Evolutionary conservation across 495 filamentous ascomycete genomes (phyloP), one percentile per base, ranked within the genome.

Genomic region (Aspergillus conjunctus): DNA sequence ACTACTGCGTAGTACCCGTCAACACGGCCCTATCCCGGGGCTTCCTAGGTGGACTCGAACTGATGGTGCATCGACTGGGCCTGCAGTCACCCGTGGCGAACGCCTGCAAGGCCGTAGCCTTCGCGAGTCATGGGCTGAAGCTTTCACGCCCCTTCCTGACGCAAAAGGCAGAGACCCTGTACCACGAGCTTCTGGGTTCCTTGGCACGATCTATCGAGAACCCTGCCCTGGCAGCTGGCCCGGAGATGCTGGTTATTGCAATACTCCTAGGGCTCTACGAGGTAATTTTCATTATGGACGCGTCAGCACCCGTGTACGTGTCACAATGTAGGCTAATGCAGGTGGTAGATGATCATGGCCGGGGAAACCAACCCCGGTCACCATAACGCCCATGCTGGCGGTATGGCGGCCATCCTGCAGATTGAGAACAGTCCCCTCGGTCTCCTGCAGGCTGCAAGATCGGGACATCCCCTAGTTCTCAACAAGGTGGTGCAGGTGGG

Each of bases 231-330:
- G 39, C 46, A 21, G 48, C 51, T 12, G 53, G 43, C 34, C 18
- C 51, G 10, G 69, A 75, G n/a, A 64, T 59, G 4, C 56, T 66
- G 51, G 39, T 54, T 60, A 63, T 45, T 12, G 49, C 54, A 11
- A 54, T 54, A 17, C 54, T 72, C 4, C 54, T 74, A 17, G 71
- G 70, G 21, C 58, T 74, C 17, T 74, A 72, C 44, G 63, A 74
- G 68, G 70, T 74, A 50, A 43, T 43, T 43, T 43, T 44, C 22
- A 33, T 54, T 55, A 20, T 31, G 14, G 51, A 10, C 17, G 20
- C 26, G 15, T 20, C 20, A 11, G 10, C 20, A 3, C 45, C 17
- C 0, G 45, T 14, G n/a, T 49, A 6, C 5, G 45, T 18, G 1
- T 12, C 9, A 22, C 33, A 4, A 4, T 12, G 18, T 22, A 44